Conservation (phyloP, 108 stramenopile species). For the Aurantiochytrium sp. region DNA sequence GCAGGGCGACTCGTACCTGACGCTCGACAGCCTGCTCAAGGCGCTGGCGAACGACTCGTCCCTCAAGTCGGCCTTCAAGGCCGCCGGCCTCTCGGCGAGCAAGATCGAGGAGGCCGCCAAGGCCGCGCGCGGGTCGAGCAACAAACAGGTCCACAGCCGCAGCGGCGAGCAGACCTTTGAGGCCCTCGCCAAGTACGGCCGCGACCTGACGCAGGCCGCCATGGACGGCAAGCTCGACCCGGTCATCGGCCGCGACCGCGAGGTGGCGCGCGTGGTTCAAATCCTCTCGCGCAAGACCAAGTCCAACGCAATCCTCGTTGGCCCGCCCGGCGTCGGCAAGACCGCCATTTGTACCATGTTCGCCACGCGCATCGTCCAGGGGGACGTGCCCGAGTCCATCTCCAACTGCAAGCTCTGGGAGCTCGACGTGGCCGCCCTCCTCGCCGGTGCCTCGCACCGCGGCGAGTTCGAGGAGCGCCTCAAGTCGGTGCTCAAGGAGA, state of each 20-base stretch:
- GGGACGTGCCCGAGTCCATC: constrained; percentile 83
- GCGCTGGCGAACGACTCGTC: not conserved
- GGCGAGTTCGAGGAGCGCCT: constrained; percentile 97
- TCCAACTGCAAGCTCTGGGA: constrained; percentile 79
- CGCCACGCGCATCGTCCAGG: constrained; percentile 82
- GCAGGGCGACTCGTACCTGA: not conserved
- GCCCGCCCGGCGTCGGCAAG: constrained; percentile 92
- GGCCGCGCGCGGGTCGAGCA: not conserved
- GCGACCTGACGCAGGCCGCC: constrained; percentile 87
- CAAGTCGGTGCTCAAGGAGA: constrained; percentile 88
- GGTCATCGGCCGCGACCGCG: constrained; percentile 87
- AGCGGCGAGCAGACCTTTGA: constrained; percentile 79
- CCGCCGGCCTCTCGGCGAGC: not conserved
- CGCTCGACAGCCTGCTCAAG: constrained; percentile 7
- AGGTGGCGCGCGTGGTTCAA: constrained; percentile 65
- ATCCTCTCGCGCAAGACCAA: constrained; percentile 90
- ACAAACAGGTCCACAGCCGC: not conserved
- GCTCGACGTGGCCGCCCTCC: constrained; percentile 89
- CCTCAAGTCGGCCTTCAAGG: constrained; percentile 15
- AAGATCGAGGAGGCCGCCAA: not conserved
- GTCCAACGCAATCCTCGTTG: constrained; percentile 90
- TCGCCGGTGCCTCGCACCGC: constrained; percentile 94
- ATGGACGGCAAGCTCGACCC: constrained; percentile 89
- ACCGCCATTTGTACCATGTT: constrained; percentile 87
- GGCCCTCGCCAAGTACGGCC: constrained; percentile 84